phyloP scores from a whole-genome alignment of 768 basidiomycete genomes.

The Rubroboletus satanas region DNA sequence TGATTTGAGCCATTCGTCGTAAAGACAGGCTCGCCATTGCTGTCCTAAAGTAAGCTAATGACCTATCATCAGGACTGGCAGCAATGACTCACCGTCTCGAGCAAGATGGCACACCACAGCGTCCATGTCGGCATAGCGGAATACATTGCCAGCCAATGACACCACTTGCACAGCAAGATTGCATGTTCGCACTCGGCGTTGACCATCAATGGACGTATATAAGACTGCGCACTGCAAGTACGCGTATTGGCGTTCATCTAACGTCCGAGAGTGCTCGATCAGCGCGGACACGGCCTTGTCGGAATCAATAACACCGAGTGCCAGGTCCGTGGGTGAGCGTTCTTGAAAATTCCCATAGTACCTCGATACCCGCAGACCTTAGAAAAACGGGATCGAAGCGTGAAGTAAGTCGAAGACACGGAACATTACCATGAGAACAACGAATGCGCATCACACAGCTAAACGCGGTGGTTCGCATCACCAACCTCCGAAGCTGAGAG shows the following conservation, averaged over 20 bases:
- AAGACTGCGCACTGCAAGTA: constrained; percentile 84
- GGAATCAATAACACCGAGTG: constrained; percentile 75
- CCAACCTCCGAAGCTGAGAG: constrained; percentile 72
- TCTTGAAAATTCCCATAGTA: constrained; percentile 73
- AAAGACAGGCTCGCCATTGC: constrained; percentile 63
- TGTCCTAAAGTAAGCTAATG: constrained; percentile 28
- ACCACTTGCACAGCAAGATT: constrained; percentile 85
- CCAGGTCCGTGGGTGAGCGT: constrained; percentile 65
- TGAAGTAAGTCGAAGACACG: constrained; percentile 4
- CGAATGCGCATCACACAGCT: constrained; percentile 79
- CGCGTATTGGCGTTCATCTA: constrained; percentile 70
- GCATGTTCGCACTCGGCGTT: constrained; percentile 77
- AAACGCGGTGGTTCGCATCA: constrained; percentile 70
- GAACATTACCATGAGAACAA: constrained; percentile 69
- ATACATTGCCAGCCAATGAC: constrained; percentile 85
- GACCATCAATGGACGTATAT: constrained; percentile 75
- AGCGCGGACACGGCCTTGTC: constrained; percentile 74
- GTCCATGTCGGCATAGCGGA: constrained; percentile 89
- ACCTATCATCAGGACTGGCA: background rate
- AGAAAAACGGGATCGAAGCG: constrained; percentile 2
- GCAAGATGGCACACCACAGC: constrained; percentile 68
- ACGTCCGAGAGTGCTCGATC: constrained; percentile 65
- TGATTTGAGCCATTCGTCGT: constrained; percentile 66
- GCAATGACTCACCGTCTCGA: constrained; percentile 61
- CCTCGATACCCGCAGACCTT: constrained; percentile 62